Percentiles rank a stretch among this genome's conserved stretches.
Evolutionary conservation across 169 alveolate genomes (phyloP).

Genomic region (Babesia microti): DNA sequence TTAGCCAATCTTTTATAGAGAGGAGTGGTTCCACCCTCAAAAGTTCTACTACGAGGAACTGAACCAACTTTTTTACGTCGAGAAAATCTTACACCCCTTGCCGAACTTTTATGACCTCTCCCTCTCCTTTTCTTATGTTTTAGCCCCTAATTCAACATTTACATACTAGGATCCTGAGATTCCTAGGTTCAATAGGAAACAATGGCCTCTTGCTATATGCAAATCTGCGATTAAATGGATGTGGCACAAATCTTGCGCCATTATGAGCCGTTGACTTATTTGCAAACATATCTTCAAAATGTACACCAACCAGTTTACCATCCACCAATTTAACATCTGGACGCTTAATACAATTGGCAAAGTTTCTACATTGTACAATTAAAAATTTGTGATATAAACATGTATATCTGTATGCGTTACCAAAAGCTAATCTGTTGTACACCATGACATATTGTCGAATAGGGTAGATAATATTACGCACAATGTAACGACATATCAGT

Average conservation of each 20-base stretch:
- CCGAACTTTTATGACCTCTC: slow-evolving; percentile 65
- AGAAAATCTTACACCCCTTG: slow-evolving; percentile 60
- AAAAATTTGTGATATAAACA: too few species aligned
- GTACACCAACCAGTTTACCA: slow-evolving; percentile 37
- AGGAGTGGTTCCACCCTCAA: slow-evolving; percentile 71
- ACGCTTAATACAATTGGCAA: too few species aligned
- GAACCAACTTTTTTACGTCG: slow-evolving; percentile 53
- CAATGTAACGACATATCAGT: too few species aligned
- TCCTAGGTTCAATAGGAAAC: slow-evolving; percentile 71
- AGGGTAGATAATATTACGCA: too few species aligned
- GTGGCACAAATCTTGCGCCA: slow-evolving; percentile 32
- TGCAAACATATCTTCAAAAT: slow-evolving; percentile 6
- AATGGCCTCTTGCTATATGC: slow-evolving; percentile 60
- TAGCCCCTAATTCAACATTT: slow-evolving; percentile 31
- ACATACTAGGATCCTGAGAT: slow-evolving; percentile 50
- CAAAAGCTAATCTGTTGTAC: too few species aligned
- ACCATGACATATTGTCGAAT: too few species aligned
- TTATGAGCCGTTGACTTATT: background rate
- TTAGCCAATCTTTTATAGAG: slow-evolving; percentile 63
- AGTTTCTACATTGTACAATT: too few species aligned
- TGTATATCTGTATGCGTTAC: too few species aligned
- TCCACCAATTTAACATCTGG: slow-evolving; percentile 6
- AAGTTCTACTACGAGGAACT: slow-evolving; percentile 59
- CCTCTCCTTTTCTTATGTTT: slow-evolving; percentile 59
- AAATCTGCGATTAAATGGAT: slow-evolving; percentile 67